Conservation (phyloP, 805 yeast genomes). For the Barnettozyma pratensis region DNA sequence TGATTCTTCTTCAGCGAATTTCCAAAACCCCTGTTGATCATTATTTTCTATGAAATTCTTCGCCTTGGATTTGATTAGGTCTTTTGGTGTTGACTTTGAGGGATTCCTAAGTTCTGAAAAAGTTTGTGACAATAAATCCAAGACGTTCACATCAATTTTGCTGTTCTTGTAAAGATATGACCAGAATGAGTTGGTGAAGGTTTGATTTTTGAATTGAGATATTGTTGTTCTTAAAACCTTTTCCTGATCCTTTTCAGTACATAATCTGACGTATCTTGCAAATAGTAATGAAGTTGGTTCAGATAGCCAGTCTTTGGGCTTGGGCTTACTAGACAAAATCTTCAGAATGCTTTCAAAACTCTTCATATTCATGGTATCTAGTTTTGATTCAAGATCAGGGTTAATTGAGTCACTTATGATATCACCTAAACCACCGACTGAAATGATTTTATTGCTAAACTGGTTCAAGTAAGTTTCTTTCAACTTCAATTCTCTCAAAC, state of each 20-base stretch:
- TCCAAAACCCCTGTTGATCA: constrained; percentile 11
- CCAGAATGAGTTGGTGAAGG: constrained; percentile 14
- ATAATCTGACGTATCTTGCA: constrained; percentile 10
- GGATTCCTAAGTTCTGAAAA: not conserved
- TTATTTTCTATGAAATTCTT: constrained; percentile 6
- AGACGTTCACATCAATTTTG: constrained; percentile 4
- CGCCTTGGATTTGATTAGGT: constrained; percentile 4
- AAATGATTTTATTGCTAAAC: constrained; percentile 15
- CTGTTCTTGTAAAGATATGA: constrained; percentile 8
- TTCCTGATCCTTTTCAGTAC: constrained; percentile 2
- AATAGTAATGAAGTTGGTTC: constrained; percentile 10
- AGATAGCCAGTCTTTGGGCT: constrained; percentile 11
- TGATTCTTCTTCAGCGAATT: constrained; percentile 5
- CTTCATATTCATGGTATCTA: constrained; percentile 8
- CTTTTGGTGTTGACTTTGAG: not conserved
- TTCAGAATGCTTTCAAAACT: constrained; percentile 15
- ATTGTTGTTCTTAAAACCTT: not conserved
- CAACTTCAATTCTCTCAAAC: constrained; percentile 7
- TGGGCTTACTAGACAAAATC: constrained; percentile 1
- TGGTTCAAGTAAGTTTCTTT: constrained; percentile 6
- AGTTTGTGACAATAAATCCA: constrained; percentile 1
- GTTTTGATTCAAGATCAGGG: constrained; percentile 11
- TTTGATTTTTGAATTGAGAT: constrained; percentile 1
- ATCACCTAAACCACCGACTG: constrained; percentile 15
- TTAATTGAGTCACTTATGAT: constrained; percentile 13